Conservation (phyloP, 2,329 filamentous ascomycete genomes). For the Pseudodiploospora longispora region DNA sequence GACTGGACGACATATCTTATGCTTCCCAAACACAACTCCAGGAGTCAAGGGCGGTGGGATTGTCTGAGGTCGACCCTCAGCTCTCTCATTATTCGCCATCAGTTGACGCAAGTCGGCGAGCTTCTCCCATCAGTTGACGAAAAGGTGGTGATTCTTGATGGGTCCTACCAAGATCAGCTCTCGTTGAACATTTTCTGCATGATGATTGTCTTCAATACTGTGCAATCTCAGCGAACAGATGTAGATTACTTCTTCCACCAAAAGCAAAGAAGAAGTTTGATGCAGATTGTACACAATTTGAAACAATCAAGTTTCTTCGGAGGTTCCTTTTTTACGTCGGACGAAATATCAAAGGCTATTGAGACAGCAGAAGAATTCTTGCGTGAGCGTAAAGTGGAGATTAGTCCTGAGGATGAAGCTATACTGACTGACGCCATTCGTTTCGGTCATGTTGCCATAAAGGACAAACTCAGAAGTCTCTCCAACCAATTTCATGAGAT, state of each 20-base stretch:
- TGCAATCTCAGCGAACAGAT: constrained; percentile 79
- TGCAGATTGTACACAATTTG: constrained; percentile 66
- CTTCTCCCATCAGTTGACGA: constrained; percentile 67
- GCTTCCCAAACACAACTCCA: constrained; percentile 42
- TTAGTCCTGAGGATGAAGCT: constrained; percentile 51
- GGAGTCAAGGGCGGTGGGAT: constrained; percentile 47
- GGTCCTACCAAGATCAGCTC: constrained; percentile 76
- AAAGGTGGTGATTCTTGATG: constrained; percentile 64
- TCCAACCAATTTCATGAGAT: constrained; percentile 69
- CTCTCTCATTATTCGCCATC: constrained; percentile 74
- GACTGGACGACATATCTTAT: constrained; percentile 70
- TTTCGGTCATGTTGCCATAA: constrained; percentile 51
- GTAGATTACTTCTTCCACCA: constrained; percentile 84
- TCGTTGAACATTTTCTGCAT: constrained; percentile 80
- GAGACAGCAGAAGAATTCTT: constrained; percentile 63
- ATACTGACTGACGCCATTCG: constrained; percentile 58
- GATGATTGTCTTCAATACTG: constrained; percentile 74
- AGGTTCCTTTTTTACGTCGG: constrained; percentile 63
- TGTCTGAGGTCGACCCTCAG: constrained; percentile 65
- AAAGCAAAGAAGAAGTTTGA: constrained; percentile 58
- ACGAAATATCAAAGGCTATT: constrained; percentile 56
- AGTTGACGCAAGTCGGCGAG: constrained; percentile 58
- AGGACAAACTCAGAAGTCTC: constrained; percentile 55
- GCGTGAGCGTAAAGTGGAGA: constrained; percentile 47
- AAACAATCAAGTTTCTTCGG: constrained; percentile 79